phyloP scores from a whole-genome alignment of 2,329 filamentous ascomycete species.

The Thelonectria blattea region DNA sequence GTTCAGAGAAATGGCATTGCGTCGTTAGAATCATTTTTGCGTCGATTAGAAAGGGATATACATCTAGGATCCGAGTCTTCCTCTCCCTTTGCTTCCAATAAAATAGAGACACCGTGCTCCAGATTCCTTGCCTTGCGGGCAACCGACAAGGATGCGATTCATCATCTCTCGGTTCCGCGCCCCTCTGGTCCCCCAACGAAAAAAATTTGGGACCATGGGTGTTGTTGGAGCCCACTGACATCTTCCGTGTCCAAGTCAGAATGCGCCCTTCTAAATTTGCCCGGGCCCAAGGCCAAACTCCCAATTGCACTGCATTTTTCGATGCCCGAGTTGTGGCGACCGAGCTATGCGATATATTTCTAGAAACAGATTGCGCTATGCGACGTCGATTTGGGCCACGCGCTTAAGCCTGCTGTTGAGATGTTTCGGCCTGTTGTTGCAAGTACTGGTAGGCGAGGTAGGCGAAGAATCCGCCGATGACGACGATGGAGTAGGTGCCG shows the following conservation, averaged over 20 bases:
- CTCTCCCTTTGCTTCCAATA: conserved; percentile 11
- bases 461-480: conserved; percentile 77
- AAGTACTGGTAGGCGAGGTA: conserved; percentile 89
- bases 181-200: conserved; percentile 33
- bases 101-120: conserved; percentile 34
- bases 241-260: conserved; percentile 33
- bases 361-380: conserved; percentile 25
- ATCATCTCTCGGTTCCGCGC: conserved; percentile 32
- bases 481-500: conserved; percentile 80
- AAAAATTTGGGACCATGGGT: conserved; percentile 27
- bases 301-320: conserved; percentile 31
- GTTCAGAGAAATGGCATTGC: conserved; percentile 2
- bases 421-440: conserved; percentile 57
- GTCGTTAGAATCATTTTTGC: conserved; percentile 27
- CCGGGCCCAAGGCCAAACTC: conserved; percentile 31
- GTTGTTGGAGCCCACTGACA: conserved; percentile 26
- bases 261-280: conserved; percentile 34
- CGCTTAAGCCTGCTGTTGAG: conserved; percentile 35
- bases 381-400: conserved; percentile 16
- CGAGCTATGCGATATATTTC: conserved; percentile 27
- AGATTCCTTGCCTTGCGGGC: conserved; percentile 26
- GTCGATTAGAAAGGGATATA: conserved; percentile 34
- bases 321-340: conserved; percentile 4
- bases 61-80: conserved; percentile 31
- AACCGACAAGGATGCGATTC: conserved; percentile 32